These are phyloP conservation scores for Dacryopinax spathularia DNA, from an alignment of 768 basidiomycete genomes.

Conservation along the genomic window DNA sequence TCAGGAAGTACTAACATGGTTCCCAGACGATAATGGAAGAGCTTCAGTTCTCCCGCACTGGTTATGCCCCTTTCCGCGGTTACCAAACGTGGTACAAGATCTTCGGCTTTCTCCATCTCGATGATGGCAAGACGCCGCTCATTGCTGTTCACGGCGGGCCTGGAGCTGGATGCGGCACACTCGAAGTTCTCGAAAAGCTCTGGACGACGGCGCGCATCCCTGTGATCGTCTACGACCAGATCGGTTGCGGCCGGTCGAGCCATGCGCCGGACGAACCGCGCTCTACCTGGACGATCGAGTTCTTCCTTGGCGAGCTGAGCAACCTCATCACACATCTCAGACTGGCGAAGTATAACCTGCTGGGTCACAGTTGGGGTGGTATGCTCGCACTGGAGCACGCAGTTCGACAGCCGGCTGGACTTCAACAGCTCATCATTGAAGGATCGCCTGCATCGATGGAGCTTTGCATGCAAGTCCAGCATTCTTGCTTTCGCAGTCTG, in stretches of 20 bases:
- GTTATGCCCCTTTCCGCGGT: too few relatives aligned
- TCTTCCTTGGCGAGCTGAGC: constrained; percentile 9
- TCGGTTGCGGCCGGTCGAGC: constrained; percentile 9
- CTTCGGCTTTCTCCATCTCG: background rate
- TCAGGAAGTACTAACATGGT: too few relatives aligned
- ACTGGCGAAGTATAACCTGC: constrained; percentile 9
- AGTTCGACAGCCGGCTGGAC: constrained; percentile 1
- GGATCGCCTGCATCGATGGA: background rate
- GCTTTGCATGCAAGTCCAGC: constrained; percentile 21
- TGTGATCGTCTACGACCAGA: constrained; percentile 12
- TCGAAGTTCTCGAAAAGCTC: constrained; percentile 1
- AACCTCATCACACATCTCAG: constrained; percentile 6
- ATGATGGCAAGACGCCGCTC: too few relatives aligned
- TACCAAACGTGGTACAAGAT: constrained; percentile 9
- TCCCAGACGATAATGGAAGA: too few relatives aligned
- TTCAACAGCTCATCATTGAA: background rate
- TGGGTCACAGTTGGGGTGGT: too few relatives aligned
- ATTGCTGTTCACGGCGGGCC: constrained; percentile 13
- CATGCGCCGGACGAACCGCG: constrained; percentile 6
- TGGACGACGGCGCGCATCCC: background rate
- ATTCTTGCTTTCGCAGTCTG: too few relatives aligned
- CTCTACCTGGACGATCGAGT: constrained; percentile 6
- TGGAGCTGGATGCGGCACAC: constrained; percentile 5
- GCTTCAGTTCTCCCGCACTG: too few relatives aligned
- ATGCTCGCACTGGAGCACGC: constrained; percentile 4